Percentiles rank a stretch among this genome's conserved stretches.
Evolutionary conservation across 2,329 filamentous ascomycete genomes (phyloP).

Genomic region (Colletotrichum tofieldiae): DNA sequence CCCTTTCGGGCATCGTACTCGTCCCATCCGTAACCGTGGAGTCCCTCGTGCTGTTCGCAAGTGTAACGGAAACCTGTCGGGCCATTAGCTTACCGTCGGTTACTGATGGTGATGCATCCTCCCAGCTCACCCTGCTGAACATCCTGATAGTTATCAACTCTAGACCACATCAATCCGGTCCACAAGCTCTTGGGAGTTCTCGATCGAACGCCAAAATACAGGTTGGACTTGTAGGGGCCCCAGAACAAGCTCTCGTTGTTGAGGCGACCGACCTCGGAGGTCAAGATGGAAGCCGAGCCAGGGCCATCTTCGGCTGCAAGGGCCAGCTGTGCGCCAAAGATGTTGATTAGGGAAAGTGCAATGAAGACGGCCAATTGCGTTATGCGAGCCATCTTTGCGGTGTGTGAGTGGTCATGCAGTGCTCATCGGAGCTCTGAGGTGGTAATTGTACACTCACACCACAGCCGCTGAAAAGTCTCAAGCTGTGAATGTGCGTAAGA

Average conservation of each 20-base stretch:
- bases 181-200: constrained; percentile 85
- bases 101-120: not conserved
- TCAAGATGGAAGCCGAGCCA: constrained; percentile 56
- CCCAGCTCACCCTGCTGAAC: constrained; percentile 79
- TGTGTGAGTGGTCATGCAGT: constrained; percentile 27
- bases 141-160: constrained; percentile 83
- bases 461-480: constrained; percentile 6
- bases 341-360: constrained; percentile 44
- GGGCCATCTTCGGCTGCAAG: constrained; percentile 41
- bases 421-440: constrained; percentile 37
- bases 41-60: constrained; percentile 94
- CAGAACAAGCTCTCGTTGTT: constrained; percentile 92
- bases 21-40: constrained; percentile 98
- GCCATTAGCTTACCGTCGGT: not conserved
- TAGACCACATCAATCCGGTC: constrained; percentile 90
- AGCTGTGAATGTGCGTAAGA: constrained; percentile 15
- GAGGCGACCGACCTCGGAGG: constrained; percentile 65
- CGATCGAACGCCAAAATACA: constrained; percentile 93
- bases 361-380: constrained; percentile 50
- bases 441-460: constrained; percentile 27
- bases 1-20: constrained; percentile 93
- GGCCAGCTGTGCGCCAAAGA: constrained; percentile 45
- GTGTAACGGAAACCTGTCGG: constrained; percentile 91
- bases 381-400: constrained; percentile 45
- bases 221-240: constrained; percentile 94